These are phyloP conservation scores for Nakazawaea sp. DNA, from an alignment of 805 yeast species.

Conservation along the genomic window DNA sequence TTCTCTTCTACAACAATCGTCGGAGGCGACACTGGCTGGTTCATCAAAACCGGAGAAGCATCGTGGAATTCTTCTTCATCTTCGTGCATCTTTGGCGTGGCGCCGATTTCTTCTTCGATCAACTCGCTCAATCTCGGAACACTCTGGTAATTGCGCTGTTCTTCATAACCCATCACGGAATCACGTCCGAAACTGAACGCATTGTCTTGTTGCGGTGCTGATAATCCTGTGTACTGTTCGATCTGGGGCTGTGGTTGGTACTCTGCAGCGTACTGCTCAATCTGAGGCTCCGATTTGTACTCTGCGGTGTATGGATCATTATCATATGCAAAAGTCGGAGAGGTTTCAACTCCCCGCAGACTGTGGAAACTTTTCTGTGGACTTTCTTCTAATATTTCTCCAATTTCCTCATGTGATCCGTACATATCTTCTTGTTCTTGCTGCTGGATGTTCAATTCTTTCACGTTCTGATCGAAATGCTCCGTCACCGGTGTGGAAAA, in stretches of 20 bases:
- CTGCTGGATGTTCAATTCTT: neutral
- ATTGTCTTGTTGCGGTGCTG: neutral
- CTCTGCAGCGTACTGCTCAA: neutral
- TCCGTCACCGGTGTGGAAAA: constrained; percentile 2
- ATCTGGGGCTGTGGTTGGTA: neutral
- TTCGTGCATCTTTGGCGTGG: constrained; percentile 1
- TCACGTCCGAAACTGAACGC: neutral
- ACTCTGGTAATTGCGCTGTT: neutral
- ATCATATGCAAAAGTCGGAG: neutral
- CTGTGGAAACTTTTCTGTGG: neutral
- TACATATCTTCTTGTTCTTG: neutral
- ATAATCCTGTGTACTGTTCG: neutral
- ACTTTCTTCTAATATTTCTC: neutral
- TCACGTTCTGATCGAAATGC: neutral
- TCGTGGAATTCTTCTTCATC: constrained; percentile 1
- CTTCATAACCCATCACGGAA: neutral
- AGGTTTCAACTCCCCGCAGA: neutral
- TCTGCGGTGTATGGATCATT: neutral
- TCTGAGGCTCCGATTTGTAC: neutral
- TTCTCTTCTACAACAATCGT: constrained; percentile 4
- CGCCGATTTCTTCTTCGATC: constrained; percentile 9
- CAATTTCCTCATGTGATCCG: neutral
- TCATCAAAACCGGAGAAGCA: neutral
- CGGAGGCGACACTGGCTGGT: neutral
- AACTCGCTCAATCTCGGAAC: constrained; percentile 4